Percentiles rank a stretch among this genome's conserved stretches.
phyloP scores from a whole-genome alignment of 495 filamentous ascomycete species.

The Tuber aestivum region DNA sequence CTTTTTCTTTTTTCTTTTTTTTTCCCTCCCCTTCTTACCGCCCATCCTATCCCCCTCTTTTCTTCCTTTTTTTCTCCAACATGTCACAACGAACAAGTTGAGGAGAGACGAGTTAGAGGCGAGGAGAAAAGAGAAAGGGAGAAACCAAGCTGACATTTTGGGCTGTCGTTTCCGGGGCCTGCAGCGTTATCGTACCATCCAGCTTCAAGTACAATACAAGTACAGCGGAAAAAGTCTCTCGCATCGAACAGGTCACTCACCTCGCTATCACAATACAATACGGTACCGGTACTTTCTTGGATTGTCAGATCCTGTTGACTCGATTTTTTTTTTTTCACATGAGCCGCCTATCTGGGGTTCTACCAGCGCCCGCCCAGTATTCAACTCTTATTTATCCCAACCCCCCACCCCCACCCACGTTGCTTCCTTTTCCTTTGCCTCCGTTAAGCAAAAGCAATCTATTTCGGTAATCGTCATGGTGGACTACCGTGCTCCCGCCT shows the following conservation, averaged over 20 bases:
- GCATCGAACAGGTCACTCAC: constrained; percentile 15
- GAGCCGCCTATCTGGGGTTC: constrained; percentile 6
- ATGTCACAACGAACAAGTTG: constrained; percentile 6
- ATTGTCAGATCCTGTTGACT: constrained; percentile 16
- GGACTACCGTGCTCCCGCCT: constrained; percentile 36
- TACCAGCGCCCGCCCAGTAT: constrained; percentile 8
- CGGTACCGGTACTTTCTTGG: constrained; percentile 8
- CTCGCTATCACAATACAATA: constrained; percentile 10
- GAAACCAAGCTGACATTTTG: constrained; percentile 30
- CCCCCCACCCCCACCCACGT: constrained; percentile 23
- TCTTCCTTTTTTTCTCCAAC: constrained; percentile 6
- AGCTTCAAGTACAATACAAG: constrained; percentile 13
- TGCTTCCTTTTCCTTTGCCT: constrained; percentile 16
- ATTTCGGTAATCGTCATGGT: constrained; percentile 32
- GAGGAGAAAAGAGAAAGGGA: background rate
- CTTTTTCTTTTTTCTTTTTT: constrained; percentile 1
- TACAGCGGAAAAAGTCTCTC: background rate
- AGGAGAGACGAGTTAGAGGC: background rate
- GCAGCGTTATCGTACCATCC: constrained; percentile 25
- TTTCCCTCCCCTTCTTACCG: constrained; percentile 6
- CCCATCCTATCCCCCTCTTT: background rate
- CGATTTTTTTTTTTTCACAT: constrained; percentile 21
- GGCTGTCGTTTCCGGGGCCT: constrained; percentile 24
- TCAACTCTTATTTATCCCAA: constrained; percentile 20
- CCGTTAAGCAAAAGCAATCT: constrained; percentile 11